phyloP scores from a whole-genome alignment of 163 green algal genomes.

The Volvox carteri region DNA sequence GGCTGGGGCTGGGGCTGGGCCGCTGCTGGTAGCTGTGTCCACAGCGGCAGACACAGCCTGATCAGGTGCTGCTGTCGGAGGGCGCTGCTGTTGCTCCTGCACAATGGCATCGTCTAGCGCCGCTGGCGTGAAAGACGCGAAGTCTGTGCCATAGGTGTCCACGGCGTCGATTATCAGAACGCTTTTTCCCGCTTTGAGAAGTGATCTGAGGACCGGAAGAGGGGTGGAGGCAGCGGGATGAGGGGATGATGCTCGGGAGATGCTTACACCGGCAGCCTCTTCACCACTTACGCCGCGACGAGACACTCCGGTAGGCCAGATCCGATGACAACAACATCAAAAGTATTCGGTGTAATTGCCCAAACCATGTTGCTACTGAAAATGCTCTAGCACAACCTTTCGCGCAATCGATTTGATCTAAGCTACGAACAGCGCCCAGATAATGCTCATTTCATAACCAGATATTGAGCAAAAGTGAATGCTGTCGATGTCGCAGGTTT shows the following conservation, averaged over 20 bases:
- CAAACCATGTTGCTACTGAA: constrained; percentile 16
- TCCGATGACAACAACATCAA: constrained; percentile 63
- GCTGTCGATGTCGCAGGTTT: no score
- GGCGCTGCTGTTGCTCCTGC: not conserved
- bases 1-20: not conserved
- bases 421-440: no score
- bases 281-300: constrained; percentile 61
- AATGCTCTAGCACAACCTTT: not conserved
- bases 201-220: not conserved
- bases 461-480: no score
- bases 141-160: constrained; percentile 68
- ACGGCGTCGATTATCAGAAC: constrained; percentile 68
- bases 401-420: no score
- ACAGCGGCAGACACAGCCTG: no score
- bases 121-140: constrained; percentile 59
- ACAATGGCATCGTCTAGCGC: constrained; percentile 17
- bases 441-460: no score
- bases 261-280: not conserved
- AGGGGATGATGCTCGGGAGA: not conserved
- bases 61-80: no score
- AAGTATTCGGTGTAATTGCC: constrained; percentile 58
- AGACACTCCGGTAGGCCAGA: constrained; percentile 70
- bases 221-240: not conserved
- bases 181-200: constrained; percentile 57
- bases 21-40: not conserved